These are phyloP conservation scores for Medicago ruthenica DNA, from an alignment of 306 rosid genomes.

Conservation along the genomic window DNA sequence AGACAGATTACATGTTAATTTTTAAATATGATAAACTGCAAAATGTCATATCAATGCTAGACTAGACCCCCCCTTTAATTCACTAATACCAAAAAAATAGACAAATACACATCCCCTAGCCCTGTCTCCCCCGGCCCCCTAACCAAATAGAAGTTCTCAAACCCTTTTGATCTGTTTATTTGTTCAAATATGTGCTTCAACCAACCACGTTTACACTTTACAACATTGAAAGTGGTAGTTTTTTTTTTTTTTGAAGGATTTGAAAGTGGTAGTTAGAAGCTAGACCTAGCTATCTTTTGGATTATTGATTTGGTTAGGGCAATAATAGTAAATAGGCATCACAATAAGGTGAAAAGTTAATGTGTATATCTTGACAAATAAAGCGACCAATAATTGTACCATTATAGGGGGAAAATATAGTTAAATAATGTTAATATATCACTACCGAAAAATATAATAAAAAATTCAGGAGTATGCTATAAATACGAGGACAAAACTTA, in stretches of 20 bases:
- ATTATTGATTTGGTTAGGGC: slow-evolving; percentile 40
- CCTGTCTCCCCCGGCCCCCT: neutral
- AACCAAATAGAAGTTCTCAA: neutral
- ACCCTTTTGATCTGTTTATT: slow-evolving; percentile 14
- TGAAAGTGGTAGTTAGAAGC: slow-evolving; percentile 31
- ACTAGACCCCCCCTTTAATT: too few relatives aligned
- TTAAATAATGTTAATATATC: slow-evolving; percentile 25
- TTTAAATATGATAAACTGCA: too few relatives aligned
- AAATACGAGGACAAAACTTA: neutral
- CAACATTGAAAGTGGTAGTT: slow-evolving; percentile 24
- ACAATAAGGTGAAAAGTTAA: slow-evolving; percentile 42
- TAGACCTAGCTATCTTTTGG: slow-evolving; percentile 38
- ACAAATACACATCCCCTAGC: neutral
- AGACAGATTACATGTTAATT: too few relatives aligned
- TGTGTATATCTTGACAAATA: slow-evolving; percentile 50
- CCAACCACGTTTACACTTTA: neutral
- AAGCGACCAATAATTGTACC: slow-evolving; percentile 60
- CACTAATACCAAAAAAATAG: too few relatives aligned
- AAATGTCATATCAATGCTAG: too few relatives aligned
- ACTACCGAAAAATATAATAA: neutral
- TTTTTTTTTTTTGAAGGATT: too few relatives aligned
- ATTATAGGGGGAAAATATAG: slow-evolving; percentile 23
- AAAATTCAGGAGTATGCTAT: neutral
- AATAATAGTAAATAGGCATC: slow-evolving; percentile 42
- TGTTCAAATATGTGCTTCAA: slow-evolving; percentile 1